Evolutionary conservation across 495 filamentous ascomycete species (phyloP), one percentile per base, ranked within the genome.

Genomic region (Xylaria intraflava): DNA sequence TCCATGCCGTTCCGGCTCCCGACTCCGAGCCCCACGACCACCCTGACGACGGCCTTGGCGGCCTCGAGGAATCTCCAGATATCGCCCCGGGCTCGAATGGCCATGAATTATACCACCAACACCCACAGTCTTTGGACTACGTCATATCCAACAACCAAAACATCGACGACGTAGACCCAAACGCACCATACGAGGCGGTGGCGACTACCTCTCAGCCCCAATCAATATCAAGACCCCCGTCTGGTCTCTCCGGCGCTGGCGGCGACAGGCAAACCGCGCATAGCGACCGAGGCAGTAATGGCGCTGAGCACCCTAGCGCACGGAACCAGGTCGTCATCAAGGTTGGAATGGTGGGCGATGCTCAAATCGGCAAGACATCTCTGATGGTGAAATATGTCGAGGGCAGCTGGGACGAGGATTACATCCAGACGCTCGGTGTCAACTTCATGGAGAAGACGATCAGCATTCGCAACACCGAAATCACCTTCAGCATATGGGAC

Each of bases 381-480:
- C 68, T 98, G 66, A 98, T 98, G 93, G 93, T 98, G 46, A 98
- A 98, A 71, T 98, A 98, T 62, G 93, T 98, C 33, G 93, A 98
- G 72, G 93, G 93, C 22, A 95, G 89, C 69, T 98, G 94, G 88
- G 93, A 98, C 70, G 93, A 98, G 72, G 93, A 98, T 71, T 98
- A 98, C 70, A 98, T 98, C 62, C 93, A 98, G 72, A 98, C 93
- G 23, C 73, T 98, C 44, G 93, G 92, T 53, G 93, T 98, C 70
- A 98, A 98, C 66, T 98, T 98, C 75, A 98, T 98, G 93, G 93
- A 98, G 70, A 98, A 98, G 75, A 98, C 93, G 10, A 97, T 98
- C 66, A 92, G 87, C 51, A 98, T 98, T 69, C 90, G 93, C 50
- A 97, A 97, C 69, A 98, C 93, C n/a, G 93, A 98, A 69, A 97